Evolutionary conservation across 768 basidiomycete species (phyloP).

Genomic region (Rhodotorula diobovata): DNA sequence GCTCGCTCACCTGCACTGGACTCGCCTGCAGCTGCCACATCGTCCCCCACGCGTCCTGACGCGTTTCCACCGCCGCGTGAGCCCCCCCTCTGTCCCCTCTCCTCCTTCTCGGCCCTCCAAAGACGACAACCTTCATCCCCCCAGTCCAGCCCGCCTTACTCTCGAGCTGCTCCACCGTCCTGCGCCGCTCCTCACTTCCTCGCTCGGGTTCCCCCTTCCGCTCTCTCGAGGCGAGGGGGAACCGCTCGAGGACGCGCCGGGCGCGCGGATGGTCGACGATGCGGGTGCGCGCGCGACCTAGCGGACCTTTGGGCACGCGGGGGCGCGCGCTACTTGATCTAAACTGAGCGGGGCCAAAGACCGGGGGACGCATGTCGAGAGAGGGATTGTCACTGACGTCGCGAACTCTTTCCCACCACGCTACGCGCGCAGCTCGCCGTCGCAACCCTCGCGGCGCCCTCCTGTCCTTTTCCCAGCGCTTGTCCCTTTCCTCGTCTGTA

Average conservation of each 20-base stretch:
- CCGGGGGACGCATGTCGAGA: no score
- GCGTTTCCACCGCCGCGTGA: no score
- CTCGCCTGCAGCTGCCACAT: conserved; percentile 33
- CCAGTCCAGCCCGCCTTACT: conserved; percentile 24
- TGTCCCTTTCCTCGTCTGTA: no score
- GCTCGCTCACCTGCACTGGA: no score
- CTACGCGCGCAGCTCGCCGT: no score
- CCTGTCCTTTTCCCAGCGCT: no score
- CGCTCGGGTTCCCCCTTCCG: neutral
- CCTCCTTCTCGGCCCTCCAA: neutral
- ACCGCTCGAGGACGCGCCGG: neutral
- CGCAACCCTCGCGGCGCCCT: no score
- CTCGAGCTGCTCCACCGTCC: neutral
- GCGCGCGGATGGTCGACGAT: neutral
- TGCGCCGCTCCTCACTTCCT: neutral
- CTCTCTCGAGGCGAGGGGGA: neutral
- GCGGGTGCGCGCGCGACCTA: neutral
- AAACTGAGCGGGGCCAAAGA: conserved; percentile 22
- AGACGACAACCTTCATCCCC: conserved; percentile 10
- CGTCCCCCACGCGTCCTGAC: conserved; percentile 15
- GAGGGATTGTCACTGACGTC: neutral
- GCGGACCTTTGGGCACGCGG: neutral
- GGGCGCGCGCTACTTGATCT: conserved; percentile 33
- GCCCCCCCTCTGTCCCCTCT: neutral
- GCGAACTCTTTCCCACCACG: neutral